A percentile compares a stretch with the other conserved stretches of the same genome.
Conservation (phyloP, 2,329 filamentous ascomycete species). For the Monascus ruber region DNA sequence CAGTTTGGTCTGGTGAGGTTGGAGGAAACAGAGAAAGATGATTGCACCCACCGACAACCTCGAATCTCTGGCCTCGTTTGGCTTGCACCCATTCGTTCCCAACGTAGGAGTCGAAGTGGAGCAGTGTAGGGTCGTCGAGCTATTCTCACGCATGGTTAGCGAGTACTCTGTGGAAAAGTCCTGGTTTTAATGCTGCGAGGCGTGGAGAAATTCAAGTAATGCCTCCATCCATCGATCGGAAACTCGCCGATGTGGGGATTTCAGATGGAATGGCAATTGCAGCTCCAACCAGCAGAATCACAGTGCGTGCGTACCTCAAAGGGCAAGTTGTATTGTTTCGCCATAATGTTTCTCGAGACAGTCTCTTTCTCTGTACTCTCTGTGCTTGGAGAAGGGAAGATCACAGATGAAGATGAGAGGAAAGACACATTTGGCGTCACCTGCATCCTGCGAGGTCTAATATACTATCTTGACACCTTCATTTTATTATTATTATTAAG, state of each 20-base stretch:
- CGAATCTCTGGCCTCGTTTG: constrained; percentile 38
- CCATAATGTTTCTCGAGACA: constrained; percentile 12
- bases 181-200: neutral
- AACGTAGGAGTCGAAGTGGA: constrained; percentile 41
- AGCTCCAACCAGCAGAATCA: neutral
- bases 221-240: neutral
- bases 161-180: neutral
- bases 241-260: neutral
- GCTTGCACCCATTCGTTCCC: constrained; percentile 38
- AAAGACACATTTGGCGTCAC: too few species aligned
- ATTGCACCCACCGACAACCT: constrained; percentile 32
- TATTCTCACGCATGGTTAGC: constrained; percentile 16
- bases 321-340: constrained; percentile 24
- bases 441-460: too few species aligned
- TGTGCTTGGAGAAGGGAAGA: too few species aligned
- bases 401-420: too few species aligned
- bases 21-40: neutral
- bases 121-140: constrained; percentile 38
- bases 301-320: constrained; percentile 20
- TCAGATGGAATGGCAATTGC: neutral
- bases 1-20: neutral
- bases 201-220: neutral
- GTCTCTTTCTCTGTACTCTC: too few species aligned
- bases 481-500: too few species aligned
- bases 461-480: too few species aligned